phyloP scores from a whole-genome alignment of 1,284 basidiomycete species.

The Cryptococcus sp. region DNA sequence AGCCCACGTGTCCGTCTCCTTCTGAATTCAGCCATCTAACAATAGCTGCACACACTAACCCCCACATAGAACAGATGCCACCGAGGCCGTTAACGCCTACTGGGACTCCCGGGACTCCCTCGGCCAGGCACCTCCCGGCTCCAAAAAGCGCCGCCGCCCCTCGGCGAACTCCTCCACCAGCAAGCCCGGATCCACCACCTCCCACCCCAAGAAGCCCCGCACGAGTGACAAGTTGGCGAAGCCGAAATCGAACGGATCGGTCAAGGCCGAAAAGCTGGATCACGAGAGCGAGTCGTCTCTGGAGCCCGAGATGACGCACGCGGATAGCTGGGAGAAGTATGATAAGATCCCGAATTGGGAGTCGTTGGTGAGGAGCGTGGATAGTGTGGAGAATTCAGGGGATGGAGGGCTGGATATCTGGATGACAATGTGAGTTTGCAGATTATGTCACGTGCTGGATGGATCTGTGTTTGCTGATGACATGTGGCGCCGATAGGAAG shows the following conservation, averaged over 20 bases:
- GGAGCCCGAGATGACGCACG: conserved; percentile 36
- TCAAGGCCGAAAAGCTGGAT: conserved; percentile 31
- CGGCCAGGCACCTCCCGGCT: neutral
- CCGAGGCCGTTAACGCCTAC: conserved; percentile 36
- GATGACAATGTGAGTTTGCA: conserved; percentile 43
- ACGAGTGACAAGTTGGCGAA: conserved; percentile 26
- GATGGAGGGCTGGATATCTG: conserved; percentile 35
- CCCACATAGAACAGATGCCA: conserved; percentile 30
- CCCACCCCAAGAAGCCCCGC: conserved; percentile 12
- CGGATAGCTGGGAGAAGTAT: conserved; percentile 36
- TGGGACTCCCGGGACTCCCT: conserved; percentile 22
- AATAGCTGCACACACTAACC: neutral
- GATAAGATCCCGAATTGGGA: conserved; percentile 44
- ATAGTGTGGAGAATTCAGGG: conserved; percentile 38
- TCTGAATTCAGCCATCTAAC: neutral
- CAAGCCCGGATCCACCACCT: conserved; percentile 1
- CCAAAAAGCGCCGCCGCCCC: conserved; percentile 27
- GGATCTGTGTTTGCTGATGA: neutral
- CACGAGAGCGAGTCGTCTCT: conserved; percentile 60
- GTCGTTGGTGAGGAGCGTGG: conserved; percentile 35
- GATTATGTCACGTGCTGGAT: neutral
- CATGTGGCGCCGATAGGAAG: conserved; percentile 23
- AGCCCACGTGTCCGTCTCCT: conserved; percentile 40
- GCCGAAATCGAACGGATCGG: conserved; percentile 42
- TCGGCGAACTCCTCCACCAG: neutral